A percentile compares a stretch with the other conserved stretches of the same genome.
Conservation (phyloP, 306 rosid species). For the Pterocarpus macrocarpus region DNA sequence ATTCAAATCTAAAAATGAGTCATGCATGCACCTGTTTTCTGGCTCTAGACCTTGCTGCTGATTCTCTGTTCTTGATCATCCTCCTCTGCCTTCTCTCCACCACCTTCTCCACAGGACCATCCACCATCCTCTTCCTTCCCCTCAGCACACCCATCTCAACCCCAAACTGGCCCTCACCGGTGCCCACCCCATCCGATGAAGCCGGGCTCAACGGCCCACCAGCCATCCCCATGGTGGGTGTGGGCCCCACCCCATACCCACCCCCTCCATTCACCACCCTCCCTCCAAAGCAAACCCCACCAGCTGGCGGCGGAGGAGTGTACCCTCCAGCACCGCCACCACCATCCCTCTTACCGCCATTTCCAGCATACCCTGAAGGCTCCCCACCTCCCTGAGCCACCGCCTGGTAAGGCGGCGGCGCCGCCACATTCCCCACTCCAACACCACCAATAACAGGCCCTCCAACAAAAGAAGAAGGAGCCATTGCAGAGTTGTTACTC, state of each 20-base stretch:
- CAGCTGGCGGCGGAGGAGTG: slow-evolving; percentile 11
- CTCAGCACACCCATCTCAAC: slow-evolving; percentile 70
- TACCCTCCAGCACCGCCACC: slow-evolving; percentile 51
- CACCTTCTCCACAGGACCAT: slow-evolving; percentile 88
- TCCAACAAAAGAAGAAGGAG: slow-evolving; percentile 52
- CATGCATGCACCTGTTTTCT: slow-evolving; percentile 76
- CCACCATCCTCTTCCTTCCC: slow-evolving; percentile 78
- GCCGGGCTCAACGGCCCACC: slow-evolving; percentile 67
- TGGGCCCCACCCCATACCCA: slow-evolving; percentile 52
- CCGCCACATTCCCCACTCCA: slow-evolving; percentile 42
- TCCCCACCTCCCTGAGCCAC: slow-evolving; percentile 60
- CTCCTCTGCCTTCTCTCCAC: slow-evolving; percentile 98
- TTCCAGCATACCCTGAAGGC: slow-evolving; percentile 57
- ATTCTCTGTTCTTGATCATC: slow-evolving; percentile 97
- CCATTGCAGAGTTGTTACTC: slow-evolving; percentile 45
- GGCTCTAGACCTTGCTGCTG: slow-evolving; percentile 97
- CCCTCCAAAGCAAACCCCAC: slow-evolving; percentile 64
- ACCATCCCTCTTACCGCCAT: slow-evolving; percentile 61
- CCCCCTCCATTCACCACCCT: slow-evolving; percentile 68
- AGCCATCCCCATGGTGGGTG: slow-evolving; percentile 53
- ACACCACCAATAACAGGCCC: slow-evolving; percentile 43
- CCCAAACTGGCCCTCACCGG: slow-evolving; percentile 60
- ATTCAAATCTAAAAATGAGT: neutral
- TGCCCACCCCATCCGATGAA: slow-evolving; percentile 73
- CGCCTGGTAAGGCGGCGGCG: slow-evolving; percentile 45